Conservation (phyloP, 2,329 filamentous ascomycete genomes). For the Lecanosticta acicola region DNA sequence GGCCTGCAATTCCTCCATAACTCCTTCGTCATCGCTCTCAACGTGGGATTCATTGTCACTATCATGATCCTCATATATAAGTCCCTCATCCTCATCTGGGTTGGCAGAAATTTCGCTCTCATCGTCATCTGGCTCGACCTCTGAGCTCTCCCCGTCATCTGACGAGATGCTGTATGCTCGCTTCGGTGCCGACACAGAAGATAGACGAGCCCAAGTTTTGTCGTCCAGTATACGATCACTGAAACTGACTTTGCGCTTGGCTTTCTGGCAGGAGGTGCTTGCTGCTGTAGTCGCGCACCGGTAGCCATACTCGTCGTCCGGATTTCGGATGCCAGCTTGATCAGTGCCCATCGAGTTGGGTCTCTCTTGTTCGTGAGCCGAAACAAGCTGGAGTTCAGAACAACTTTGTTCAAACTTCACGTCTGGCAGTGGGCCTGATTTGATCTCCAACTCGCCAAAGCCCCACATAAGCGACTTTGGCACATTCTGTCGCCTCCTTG, state of each 20-base stretch:
- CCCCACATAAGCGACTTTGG: slow-evolving; percentile 6
- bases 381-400: slow-evolving; percentile 9
- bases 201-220: slow-evolving; percentile 20
- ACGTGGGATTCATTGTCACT: neutral
- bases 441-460: slow-evolving; percentile 17
- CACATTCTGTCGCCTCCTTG: slow-evolving; percentile 1
- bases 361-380: neutral
- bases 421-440: slow-evolving; percentile 24
- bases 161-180: slow-evolving; percentile 19
- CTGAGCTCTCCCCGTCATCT: slow-evolving; percentile 10
- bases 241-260: slow-evolving; percentile 16
- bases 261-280: neutral
- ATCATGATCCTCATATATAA: too few species aligned
- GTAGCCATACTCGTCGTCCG: neutral
- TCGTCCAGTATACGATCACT: slow-evolving; percentile 16
- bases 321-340: neutral
- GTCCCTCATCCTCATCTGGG: slow-evolving; percentile 1
- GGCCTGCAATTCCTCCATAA: slow-evolving; percentile 1
- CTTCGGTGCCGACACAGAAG: slow-evolving; percentile 25
- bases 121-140: slow-evolving; percentile 12
- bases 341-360: neutral
- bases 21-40: slow-evolving; percentile 2
- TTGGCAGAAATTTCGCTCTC: slow-evolving; percentile 7
- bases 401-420: slow-evolving; percentile 19
- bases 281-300: neutral